phyloP scores from a whole-genome alignment of 768 basidiomycete genomes.

The Russula lepida region DNA sequence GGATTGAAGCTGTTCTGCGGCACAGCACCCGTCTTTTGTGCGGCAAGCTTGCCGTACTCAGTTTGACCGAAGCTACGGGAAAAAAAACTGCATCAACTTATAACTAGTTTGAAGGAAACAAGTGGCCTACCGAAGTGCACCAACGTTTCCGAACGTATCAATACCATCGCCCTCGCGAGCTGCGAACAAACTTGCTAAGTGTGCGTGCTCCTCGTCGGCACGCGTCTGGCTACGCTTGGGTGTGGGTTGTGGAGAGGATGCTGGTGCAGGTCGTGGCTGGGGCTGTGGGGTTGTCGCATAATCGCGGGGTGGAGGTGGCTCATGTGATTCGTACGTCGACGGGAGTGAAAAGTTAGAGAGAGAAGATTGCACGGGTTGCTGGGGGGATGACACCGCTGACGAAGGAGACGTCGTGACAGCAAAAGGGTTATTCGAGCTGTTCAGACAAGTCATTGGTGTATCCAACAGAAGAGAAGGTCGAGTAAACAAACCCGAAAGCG shows the following conservation, averaged over 20 bases:
- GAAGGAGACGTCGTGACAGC: constrained; percentile 37
- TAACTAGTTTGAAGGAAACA: neutral
- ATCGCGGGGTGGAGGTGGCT: constrained; percentile 33
- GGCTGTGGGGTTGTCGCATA: constrained; percentile 33
- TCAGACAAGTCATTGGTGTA: neutral
- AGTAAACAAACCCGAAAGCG: constrained; percentile 54
- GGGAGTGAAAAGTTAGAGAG: constrained; percentile 51
- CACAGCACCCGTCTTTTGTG: constrained; percentile 29
- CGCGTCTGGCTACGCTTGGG: constrained; percentile 29
- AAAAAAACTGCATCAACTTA: neutral
- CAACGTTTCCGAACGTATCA: constrained; percentile 93
- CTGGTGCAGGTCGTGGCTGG: constrained; percentile 29
- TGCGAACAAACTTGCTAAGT: constrained; percentile 76
- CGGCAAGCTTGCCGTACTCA: constrained; percentile 25
- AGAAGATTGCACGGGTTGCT: constrained; percentile 31
- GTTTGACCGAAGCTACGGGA: constrained; percentile 37
- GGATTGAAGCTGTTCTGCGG: constrained; percentile 45
- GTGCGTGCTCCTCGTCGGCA: constrained; percentile 61
- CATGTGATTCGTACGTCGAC: constrained; percentile 50
- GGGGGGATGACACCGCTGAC: constrained; percentile 28
- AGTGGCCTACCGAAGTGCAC: constrained; percentile 51
- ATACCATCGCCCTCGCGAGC: constrained; percentile 80
- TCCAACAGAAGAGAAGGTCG: neutral
- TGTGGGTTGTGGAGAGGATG: constrained; percentile 16
- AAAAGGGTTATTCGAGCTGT: constrained; percentile 93